Conservation (phyloP, 1,284 basidiomycete genomes). For the Chalciporus sp. region DNA sequence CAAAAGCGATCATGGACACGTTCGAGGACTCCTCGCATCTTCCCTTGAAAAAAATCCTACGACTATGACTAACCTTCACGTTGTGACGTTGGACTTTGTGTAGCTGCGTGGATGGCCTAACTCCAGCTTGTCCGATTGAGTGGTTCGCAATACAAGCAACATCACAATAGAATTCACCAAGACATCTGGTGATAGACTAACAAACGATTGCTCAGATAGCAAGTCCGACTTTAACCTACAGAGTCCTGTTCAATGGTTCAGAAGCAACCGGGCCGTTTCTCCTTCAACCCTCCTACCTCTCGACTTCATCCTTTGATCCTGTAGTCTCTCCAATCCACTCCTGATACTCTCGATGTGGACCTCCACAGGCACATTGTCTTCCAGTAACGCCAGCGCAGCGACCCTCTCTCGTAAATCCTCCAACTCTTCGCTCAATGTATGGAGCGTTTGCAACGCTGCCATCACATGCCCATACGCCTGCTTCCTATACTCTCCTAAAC, state of each 20-base stretch:
- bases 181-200: not conserved
- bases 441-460: conserved; percentile 61
- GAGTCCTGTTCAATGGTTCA: conserved; percentile 17
- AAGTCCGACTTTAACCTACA: not conserved
- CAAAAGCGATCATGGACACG: no score
- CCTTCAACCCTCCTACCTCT: conserved; percentile 39
- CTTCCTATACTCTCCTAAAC: conserved; percentile 56
- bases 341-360: conserved; percentile 73
- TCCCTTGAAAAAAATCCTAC: no score
- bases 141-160: no score
- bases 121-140: no score
- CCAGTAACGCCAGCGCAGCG: conserved; percentile 61
- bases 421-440: conserved; percentile 67
- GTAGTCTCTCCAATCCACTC: conserved; percentile 62
- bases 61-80: no score
- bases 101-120: no score
- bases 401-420: conserved; percentile 71
- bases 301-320: conserved; percentile 48
- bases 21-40: no score
- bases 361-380: conserved; percentile 57
- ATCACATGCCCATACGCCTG: conserved; percentile 64
- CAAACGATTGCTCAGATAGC: not conserved
- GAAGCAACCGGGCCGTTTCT: conserved; percentile 32
- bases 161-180: no score
- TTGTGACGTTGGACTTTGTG: no score